Percentiles rank a stretch among this genome's conserved stretches.
These are phyloP conservation scores for Oryza australiensis DNA, from an alignment of 176 grass and related monocot genomes.

Conservation along the genomic window DNA sequence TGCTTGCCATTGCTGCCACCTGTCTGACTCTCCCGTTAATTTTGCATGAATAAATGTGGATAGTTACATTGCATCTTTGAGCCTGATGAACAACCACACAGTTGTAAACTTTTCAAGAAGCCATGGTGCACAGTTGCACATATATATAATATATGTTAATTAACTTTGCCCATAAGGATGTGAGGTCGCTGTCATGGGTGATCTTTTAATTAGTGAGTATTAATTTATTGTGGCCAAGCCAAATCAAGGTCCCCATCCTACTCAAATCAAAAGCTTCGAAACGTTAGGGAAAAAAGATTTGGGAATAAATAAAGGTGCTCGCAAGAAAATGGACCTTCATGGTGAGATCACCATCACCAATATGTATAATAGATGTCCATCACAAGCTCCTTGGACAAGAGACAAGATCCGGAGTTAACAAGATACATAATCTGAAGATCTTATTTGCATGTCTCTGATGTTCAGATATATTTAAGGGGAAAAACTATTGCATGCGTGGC, in stretches of 20 bases:
- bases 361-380: not conserved
- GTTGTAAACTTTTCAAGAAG: constrained; percentile 20
- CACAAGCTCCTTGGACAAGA: constrained; percentile 9
- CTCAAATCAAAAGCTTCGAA: not conserved
- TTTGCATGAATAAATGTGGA: not conserved
- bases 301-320: not conserved
- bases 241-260: not conserved
- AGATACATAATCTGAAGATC: not conserved
- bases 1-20: constrained; percentile 12
- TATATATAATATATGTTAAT: not conserved
- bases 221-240: not conserved
- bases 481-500: not conserved
- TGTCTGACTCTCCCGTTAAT: not conserved
- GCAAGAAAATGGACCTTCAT: constrained; percentile 15
- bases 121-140: not conserved
- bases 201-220: not conserved
- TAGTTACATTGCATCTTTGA: not conserved
- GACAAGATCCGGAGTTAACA: not conserved
- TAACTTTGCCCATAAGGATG: not conserved
- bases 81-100: constrained; percentile 26
- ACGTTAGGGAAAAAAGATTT: not conserved
- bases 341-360: constrained; percentile 7
- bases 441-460: not conserved
- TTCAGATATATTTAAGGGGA: not conserved
- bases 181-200: constrained; percentile 29